Evolutionary conservation across 2,329 filamentous ascomycete species (phyloP).

Genomic region (Dactylonectria estremocensis): DNA sequence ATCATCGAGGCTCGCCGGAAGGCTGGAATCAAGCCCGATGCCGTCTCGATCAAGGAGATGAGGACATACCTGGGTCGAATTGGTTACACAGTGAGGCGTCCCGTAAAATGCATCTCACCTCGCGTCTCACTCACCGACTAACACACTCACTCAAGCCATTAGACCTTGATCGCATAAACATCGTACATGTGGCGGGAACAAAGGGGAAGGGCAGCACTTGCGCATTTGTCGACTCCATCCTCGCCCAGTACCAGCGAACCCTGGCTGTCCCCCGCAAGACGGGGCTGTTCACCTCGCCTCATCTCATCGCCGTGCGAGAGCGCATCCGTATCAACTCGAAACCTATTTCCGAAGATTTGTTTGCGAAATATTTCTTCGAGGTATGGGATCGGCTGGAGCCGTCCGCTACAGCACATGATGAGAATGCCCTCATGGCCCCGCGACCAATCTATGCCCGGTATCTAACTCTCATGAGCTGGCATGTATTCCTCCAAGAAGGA

Average conservation of each 20-base stretch:
- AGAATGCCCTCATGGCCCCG: constrained; percentile 54
- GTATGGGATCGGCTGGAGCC: constrained; percentile 72
- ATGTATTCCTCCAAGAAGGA: constrained; percentile 75
- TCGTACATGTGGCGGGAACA: constrained; percentile 81
- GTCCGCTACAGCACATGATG: constrained; percentile 48
- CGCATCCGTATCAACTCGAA: constrained; percentile 74
- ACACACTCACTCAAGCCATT: constrained; percentile 47
- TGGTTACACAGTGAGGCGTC: constrained; percentile 75
- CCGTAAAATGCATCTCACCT: constrained; percentile 3
- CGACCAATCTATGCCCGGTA: constrained; percentile 73
- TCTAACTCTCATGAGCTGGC: constrained; percentile 77
- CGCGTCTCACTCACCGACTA: constrained; percentile 5
- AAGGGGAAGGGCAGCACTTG: constrained; percentile 84
- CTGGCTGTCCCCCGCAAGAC: constrained; percentile 59
- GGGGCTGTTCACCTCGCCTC: constrained; percentile 79
- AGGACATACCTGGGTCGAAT: constrained; percentile 82
- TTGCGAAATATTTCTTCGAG: constrained; percentile 78
- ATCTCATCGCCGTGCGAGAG: constrained; percentile 77
- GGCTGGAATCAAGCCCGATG: constrained; percentile 80
- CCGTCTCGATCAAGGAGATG: constrained; percentile 83
- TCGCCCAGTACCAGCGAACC: constrained; percentile 64
- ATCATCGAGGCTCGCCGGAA: constrained; percentile 84
- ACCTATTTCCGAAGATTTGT: constrained; percentile 71
- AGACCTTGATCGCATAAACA: constrained; percentile 73
- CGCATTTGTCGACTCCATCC: constrained; percentile 76